Base-by-base conservation (phyloP, 2,329 filamentous ascomycete genomes). In the Fusarium globosum region DNA sequence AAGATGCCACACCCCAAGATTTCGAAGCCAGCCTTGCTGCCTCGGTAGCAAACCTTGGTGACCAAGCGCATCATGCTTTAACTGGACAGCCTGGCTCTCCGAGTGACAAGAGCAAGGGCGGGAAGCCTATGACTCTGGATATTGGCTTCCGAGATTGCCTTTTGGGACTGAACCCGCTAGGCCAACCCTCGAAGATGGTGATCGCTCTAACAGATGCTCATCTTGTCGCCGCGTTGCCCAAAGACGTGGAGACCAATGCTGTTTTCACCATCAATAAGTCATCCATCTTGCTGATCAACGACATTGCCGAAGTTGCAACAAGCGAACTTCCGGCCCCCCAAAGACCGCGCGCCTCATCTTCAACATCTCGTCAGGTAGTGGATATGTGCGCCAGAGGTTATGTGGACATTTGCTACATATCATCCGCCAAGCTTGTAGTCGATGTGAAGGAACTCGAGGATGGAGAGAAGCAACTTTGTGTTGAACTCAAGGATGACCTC, bases 331-430 rank as follows among this genome's bases (percentile, higher is more conserved):
- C 75, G 4, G 45, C 64, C 15, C 71, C 49, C 14, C 62, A 76
- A 18, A 72, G 76, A 23, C 76, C 74, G n/a, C 78, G 81, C 20
- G 75, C 80, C 1, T 80, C 81, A 7, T 80, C 82, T 11, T 82
- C 83, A 16, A 75, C 71, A 16, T 87, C 86, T 7, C 82, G 84
- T 10, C 88, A 91, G 75, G 85, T 90, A n/a, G 80, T 84, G 6
- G 86, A 88, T 43, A 82, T 92, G 61, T 89, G 90, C 61, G 84
- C 88, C 12, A 86, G 88, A 75, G 96, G 96, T 1, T 99, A 91
- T 79, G 94, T 97, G 12, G 92, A 94, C 48, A 90, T 99, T 39
- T 95, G 94, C 76, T 94, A 93, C 55, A 93, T 98, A 49, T 97
- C 95, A 23, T 92, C 95, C 6, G 95, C 95, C 1, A 93, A 91